These are phyloP conservation scores for Gamarada debralockiae DNA, from an alignment of 495 filamentous ascomycete genomes.

Conservation along the genomic window DNA sequence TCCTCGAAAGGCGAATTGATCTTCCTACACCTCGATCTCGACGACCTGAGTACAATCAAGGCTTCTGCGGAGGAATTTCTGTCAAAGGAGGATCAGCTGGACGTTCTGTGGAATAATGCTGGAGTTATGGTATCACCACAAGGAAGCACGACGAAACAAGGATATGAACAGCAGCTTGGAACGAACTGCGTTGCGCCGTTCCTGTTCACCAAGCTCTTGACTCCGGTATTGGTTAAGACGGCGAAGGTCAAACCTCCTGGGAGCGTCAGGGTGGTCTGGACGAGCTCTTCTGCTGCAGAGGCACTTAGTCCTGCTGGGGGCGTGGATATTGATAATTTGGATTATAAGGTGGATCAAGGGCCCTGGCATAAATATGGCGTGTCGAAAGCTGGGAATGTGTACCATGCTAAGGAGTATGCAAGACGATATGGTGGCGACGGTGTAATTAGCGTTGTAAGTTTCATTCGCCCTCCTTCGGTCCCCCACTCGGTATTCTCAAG, in stretches of 20 bases:
- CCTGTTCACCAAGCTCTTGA: conserved; percentile 37
- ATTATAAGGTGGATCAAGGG: background rate
- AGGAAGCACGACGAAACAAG: too few relatives aligned
- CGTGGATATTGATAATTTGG: background rate
- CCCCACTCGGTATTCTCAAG: too few relatives aligned
- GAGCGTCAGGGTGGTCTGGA: conserved; percentile 42
- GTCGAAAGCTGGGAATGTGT: conserved; percentile 33
- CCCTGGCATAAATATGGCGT: conserved; percentile 20
- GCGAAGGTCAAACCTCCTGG: conserved; percentile 16
- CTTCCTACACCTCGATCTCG: conserved; percentile 41
- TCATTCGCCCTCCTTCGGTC: too few relatives aligned
- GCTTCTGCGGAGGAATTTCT: conserved; percentile 32
- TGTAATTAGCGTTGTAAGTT: conserved; percentile 18
- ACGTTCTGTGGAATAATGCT: conserved; percentile 18
- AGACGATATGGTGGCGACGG: conserved; percentile 24
- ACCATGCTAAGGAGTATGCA: conserved; percentile 30
- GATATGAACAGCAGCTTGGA: conserved; percentile 35
- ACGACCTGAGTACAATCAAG: conserved; percentile 33
- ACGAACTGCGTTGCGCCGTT: conserved; percentile 38
- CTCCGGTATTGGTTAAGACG: conserved; percentile 26
- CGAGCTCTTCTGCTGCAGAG: conserved; percentile 19
- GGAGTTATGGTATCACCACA: conserved; percentile 53
- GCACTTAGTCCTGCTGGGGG: background rate
- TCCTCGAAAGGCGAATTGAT: conserved; percentile 29
- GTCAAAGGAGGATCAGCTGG: conserved; percentile 25